phyloP scores from a whole-genome alignment of 768 basidiomycete species.

The Lentinula detonsa region DNA sequence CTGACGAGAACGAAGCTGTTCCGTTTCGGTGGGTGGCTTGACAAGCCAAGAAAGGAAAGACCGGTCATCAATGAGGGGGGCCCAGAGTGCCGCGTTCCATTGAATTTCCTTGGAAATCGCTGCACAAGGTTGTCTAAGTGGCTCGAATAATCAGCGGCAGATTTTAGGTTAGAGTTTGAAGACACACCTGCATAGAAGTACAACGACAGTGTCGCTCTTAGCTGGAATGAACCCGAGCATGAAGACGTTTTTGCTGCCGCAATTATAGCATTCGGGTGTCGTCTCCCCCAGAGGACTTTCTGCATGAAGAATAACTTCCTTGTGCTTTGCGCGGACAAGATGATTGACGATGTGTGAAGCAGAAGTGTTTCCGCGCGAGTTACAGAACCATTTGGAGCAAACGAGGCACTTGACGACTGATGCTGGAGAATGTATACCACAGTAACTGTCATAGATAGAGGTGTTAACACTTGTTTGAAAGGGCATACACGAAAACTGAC shows the following conservation, averaged over 20 bases:
- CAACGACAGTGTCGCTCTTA: constrained; percentile 98
- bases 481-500: constrained; percentile 35
- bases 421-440: constrained; percentile 95
- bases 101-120: constrained; percentile 96
- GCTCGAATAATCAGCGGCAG: neutral
- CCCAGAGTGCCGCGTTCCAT: constrained; percentile 98
- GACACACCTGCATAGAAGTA: constrained; percentile 88
- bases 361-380: constrained; percentile 95
- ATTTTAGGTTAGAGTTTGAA: neutral
- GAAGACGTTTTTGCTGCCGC: constrained; percentile 98
- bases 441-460: constrained; percentile 58
- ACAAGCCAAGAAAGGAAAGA: constrained; percentile 99
- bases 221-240: constrained; percentile 99
- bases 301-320: constrained; percentile 94
- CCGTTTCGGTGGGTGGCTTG: constrained; percentile 93
- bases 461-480: neutral
- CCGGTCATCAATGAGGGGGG: constrained; percentile 92
- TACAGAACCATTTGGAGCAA: constrained; percentile 97
- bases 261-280: constrained; percentile 98
- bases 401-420: constrained; percentile 94
- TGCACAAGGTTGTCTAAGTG: constrained; percentile 87
- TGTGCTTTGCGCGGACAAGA: constrained; percentile 97
- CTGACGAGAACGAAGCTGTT: constrained; percentile 93
- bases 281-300: constrained; percentile 96
- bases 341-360: constrained; percentile 99